These are phyloP conservation scores for Chlorella ohadii DNA, from an alignment of 139 green algal genomes.

Conservation along the genomic window DNA sequence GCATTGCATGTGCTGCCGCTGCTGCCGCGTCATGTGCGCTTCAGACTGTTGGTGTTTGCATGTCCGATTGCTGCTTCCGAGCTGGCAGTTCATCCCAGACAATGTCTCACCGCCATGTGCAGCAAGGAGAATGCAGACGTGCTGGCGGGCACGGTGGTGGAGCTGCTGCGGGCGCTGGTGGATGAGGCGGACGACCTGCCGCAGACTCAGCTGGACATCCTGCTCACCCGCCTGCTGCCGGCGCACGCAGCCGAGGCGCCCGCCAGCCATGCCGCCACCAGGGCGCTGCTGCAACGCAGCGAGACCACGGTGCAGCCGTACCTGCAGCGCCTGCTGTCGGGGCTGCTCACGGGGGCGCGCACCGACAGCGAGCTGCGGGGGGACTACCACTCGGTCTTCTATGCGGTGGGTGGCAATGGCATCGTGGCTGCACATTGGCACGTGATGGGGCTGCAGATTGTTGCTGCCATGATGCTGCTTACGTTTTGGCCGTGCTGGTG, in stretches of 20 bases:
- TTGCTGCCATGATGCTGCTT: neutral
- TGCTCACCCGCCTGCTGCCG: slow-evolving; percentile 66
- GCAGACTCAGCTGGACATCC: slow-evolving; percentile 66
- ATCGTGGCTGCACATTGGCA: too few species aligned
- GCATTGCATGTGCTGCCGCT: neutral
- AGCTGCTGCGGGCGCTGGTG: slow-evolving; percentile 60
- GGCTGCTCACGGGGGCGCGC: slow-evolving; percentile 44
- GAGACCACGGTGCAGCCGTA: slow-evolving; percentile 53
- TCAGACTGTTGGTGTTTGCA: too few species aligned
- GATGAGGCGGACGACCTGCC: slow-evolving; percentile 71
- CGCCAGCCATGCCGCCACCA: slow-evolving; percentile 44
- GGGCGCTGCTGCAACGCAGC: slow-evolving; percentile 57
- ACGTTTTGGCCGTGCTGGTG: too few species aligned
- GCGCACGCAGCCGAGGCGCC: slow-evolving; percentile 38
- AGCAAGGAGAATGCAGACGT: slow-evolving; percentile 50
- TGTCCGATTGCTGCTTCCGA: too few species aligned
- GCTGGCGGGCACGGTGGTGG: slow-evolving; percentile 29
- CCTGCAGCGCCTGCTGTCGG: slow-evolving; percentile 65
- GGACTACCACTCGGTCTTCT: slow-evolving; percentile 58
- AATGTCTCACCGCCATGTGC: too few species aligned
- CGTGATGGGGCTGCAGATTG: neutral
- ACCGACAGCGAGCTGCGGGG: slow-evolving; percentile 57
- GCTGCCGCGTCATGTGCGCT: too few species aligned
- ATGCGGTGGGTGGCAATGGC: slow-evolving; percentile 56
- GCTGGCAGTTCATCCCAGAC: too few species aligned